Percentiles rank a stretch among this genome's conserved stretches.
Evolutionary conservation across 257 asterid genomes (phyloP).

Genomic region (Nicotiana obtusifolia): DNA sequence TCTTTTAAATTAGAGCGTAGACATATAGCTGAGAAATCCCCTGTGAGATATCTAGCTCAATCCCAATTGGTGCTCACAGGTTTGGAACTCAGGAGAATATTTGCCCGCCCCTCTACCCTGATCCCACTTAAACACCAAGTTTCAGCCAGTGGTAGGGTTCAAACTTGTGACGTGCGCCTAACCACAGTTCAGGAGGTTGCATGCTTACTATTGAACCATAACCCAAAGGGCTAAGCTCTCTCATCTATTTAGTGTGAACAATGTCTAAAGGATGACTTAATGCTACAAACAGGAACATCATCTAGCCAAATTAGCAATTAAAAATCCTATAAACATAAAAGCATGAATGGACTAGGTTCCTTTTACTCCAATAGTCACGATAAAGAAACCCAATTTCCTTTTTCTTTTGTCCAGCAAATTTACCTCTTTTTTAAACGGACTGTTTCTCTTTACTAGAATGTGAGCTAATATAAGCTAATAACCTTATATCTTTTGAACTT

Average conservation of each 20-base stretch:
- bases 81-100: background rate
- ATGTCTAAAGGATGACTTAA: background rate
- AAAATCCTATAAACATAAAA: background rate
- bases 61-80: background rate
- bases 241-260: background rate
- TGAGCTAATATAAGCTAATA: background rate
- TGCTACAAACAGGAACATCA: background rate
- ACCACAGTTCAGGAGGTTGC: background rate
- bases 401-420: background rate
- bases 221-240: background rate
- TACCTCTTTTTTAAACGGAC: background rate
- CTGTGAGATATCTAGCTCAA: background rate
- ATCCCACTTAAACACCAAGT: background rate
- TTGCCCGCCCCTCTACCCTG: background rate
- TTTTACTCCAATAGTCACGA: background rate
- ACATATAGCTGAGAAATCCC: background rate
- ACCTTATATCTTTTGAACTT: background rate
- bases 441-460: background rate
- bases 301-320: background rate
- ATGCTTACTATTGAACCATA: background rate
- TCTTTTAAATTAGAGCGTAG: no score
- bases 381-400: background rate
- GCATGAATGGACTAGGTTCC: background rate
- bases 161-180: background rate
- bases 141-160: background rate